Base-by-base conservation (phyloP, 2,329 filamentous ascomycete genomes). In the Talaromyces sp. region DNA sequence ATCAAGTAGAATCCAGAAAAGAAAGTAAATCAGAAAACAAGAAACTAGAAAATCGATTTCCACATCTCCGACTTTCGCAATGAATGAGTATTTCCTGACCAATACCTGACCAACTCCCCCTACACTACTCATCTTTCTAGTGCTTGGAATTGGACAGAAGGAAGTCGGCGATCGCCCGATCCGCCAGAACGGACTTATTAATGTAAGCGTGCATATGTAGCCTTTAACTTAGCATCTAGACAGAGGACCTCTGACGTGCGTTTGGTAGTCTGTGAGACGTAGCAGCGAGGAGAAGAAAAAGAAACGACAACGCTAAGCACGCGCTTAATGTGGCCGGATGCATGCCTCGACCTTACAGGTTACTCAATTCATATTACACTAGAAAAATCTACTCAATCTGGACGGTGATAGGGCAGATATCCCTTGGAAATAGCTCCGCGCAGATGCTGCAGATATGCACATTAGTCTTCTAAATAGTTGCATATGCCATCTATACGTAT, bases 381-480 rank as follows among this genome's bases (percentile, higher is more conserved):
- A 31, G 27, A 31, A 1, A 31, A 31, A 31, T 31, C 13, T 37
- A 11, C 35, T 37, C 35, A 37, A 13, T 13, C 35, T 4, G 19
- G 48, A 24, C 13, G 22, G 48, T 33, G 33, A 52, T 52, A 52
- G 48, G 47, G 24, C 11, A 31, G 3, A 52, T 19, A 54, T 56
- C 52, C 52, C 31, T 56, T 56, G 52, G 31, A 56, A 39, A 56
- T 56, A 37, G 33, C 52, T 56, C 52, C 52, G 52, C 52, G 52
- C 31, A 56, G 52, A 56, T 56, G 19, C 33, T 22, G n/a, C 14
- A 41, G 39, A 41, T 14, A 4, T 24, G 14, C 41, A 19, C 13
- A 11, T 31, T 6, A 31, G 27, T 6, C 27, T 31, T 31, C 1
- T 31, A 6, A 31, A 31, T 6, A 31, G 43, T 5, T 47, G 43